These are phyloP conservation scores for Eutrema salsugineum DNA, from an alignment of 441 rosid species.

Conservation along the genomic window DNA sequence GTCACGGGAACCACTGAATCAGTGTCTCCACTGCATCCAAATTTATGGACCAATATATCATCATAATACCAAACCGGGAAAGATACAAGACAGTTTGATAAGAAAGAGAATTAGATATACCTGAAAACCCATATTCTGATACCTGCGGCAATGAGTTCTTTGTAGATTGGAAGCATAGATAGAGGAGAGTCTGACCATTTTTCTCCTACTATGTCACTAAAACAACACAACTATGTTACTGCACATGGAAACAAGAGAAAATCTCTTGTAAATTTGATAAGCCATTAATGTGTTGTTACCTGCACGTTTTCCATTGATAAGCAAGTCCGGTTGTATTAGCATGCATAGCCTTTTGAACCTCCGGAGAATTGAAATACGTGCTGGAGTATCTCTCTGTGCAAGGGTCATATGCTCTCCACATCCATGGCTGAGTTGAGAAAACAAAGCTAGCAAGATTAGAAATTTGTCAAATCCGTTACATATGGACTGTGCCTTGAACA, in stretches of 20 bases:
- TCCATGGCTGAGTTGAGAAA: constrained; percentile 69
- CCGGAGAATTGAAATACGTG: constrained; percentile 70
- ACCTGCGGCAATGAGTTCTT: constrained; percentile 79
- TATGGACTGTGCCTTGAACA: background rate
- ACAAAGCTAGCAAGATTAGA: background rate
- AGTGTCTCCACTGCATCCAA: constrained; percentile 75
- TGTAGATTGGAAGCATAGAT: constrained; percentile 91
- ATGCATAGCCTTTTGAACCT: constrained; percentile 93
- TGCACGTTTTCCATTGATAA: constrained; percentile 83
- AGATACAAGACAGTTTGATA: background rate
- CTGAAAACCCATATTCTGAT: constrained; percentile 86
- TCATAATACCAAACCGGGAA: background rate
- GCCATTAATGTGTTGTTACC: constrained; percentile 33
- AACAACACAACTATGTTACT: background rate
- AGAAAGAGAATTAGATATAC: constrained; percentile 27
- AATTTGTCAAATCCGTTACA: background rate
- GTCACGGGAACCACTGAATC: constrained; percentile 86
- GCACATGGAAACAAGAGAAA: background rate
- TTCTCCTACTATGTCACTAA: constrained; percentile 58
- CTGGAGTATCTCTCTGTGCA: constrained; percentile 83
- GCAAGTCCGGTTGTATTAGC: constrained; percentile 70
- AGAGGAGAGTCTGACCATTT: constrained; percentile 84
- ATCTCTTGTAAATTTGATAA: background rate
- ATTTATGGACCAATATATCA: constrained; percentile 6
- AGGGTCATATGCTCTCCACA: constrained; percentile 96